Evolutionary conservation across 2,329 filamentous ascomycete species (phyloP).

Genomic region (Fusarium coicis): DNA sequence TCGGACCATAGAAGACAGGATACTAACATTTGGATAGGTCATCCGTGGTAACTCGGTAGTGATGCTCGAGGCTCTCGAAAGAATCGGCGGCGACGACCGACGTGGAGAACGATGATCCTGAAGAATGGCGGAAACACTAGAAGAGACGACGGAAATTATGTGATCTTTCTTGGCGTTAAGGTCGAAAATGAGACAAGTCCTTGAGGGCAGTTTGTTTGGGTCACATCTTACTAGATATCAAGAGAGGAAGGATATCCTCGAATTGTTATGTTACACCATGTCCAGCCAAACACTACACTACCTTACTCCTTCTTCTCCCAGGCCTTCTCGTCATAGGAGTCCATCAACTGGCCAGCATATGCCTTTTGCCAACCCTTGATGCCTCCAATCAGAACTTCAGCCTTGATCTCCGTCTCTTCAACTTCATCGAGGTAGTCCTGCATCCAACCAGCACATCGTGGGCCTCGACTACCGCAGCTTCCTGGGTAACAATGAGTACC

Average conservation of each 20-base stretch:
- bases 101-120: constrained; percentile 47
- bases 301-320: constrained; percentile 45
- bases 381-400: constrained; percentile 61
- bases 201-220: constrained; percentile 34
- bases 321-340: constrained; percentile 59
- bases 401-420: constrained; percentile 56
- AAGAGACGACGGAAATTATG: constrained; percentile 32
- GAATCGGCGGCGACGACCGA: constrained; percentile 72
- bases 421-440: constrained; percentile 64
- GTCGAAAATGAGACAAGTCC: constrained; percentile 45
- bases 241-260: constrained; percentile 40
- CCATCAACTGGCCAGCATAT: constrained; percentile 59
- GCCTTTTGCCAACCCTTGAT: constrained; percentile 66
- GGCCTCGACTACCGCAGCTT: constrained; percentile 62
- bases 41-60: constrained; percentile 98
- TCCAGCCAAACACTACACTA: constrained; percentile 35
- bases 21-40: constrained; percentile 66
- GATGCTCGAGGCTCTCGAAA: constrained; percentile 88
- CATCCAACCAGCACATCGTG: constrained; percentile 65
- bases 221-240: constrained; percentile 47
- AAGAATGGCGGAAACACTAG: constrained; percentile 1
- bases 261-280: constrained; percentile 27
- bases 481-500: constrained; percentile 48
- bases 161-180: constrained; percentile 50
- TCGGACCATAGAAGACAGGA: neutral